phyloP scores from a whole-genome alignment of 306 rosid species.

The Citrullus colocynthis region DNA sequence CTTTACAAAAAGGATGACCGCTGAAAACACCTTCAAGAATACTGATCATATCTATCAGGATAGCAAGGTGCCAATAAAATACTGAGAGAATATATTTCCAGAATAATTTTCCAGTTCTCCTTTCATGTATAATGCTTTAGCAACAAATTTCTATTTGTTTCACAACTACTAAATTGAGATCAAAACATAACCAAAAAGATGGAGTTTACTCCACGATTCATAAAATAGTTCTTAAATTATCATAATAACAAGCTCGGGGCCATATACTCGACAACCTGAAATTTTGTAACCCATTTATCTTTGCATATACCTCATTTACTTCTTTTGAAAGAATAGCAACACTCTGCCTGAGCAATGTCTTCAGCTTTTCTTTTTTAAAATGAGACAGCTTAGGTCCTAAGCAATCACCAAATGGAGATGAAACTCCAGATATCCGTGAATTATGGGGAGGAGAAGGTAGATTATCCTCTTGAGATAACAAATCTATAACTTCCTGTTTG shows the following conservation, averaged over 20 bases:
- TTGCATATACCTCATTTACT: slow-evolving; percentile 62
- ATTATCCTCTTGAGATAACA: slow-evolving; percentile 43
- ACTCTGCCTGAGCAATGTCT: slow-evolving; percentile 55
- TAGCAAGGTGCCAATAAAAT: no score
- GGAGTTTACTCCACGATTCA: background rate
- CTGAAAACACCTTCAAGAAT: no score
- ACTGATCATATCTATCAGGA: no score
- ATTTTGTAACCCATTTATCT: background rate
- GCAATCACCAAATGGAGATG: slow-evolving; percentile 27
- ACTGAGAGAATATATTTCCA: no score
- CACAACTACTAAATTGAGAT: background rate
- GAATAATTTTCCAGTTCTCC: background rate
- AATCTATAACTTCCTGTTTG: slow-evolving; percentile 30
- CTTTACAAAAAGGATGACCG: no score
- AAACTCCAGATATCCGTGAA: slow-evolving; percentile 18
- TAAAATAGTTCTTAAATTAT: background rate
- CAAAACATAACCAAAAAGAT: background rate
- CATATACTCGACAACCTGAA: background rate
- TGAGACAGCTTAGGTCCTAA: slow-evolving; percentile 40
- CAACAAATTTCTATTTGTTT: background rate
- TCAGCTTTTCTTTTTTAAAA: slow-evolving; percentile 44
- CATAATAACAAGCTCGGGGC: background rate
- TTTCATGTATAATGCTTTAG: background rate
- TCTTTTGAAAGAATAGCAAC: slow-evolving; percentile 54
- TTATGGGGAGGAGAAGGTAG: slow-evolving; percentile 17